Conservation (phyloP, 2,329 filamentous ascomycete genomes). For the Paecilomyces fulvus region DNA sequence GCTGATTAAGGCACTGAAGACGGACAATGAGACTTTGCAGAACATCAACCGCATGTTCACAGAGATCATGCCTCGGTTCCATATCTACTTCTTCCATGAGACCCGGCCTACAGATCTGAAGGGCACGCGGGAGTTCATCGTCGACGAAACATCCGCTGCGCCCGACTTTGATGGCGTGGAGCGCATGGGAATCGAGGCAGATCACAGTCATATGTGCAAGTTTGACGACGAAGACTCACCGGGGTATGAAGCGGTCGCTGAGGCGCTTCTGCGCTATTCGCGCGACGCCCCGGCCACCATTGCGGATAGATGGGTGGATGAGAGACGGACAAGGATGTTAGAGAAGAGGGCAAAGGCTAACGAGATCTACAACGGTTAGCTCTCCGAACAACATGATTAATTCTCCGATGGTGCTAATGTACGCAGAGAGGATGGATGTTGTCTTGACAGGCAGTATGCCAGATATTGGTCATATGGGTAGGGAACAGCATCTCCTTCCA, state of each 20-base stretch:
- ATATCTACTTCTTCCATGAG: slow-evolving; percentile 70
- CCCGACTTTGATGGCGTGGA: slow-evolving; percentile 61
- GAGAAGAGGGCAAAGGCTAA: slow-evolving; percentile 28
- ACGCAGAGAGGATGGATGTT: slow-evolving; percentile 10
- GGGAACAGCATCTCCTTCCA: slow-evolving; percentile 23
- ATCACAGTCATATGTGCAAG: slow-evolving; percentile 66
- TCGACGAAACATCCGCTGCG: slow-evolving; percentile 61
- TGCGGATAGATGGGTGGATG: slow-evolving; percentile 50
- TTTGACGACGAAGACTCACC: slow-evolving; percentile 57
- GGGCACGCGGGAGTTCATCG: slow-evolving; percentile 55
- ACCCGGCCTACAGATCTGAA: slow-evolving; percentile 62
- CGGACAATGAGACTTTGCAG: slow-evolving; percentile 64
- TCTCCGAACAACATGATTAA: slow-evolving; percentile 1
- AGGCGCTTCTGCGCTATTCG: slow-evolving; percentile 39
- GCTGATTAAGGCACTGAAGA: slow-evolving; percentile 61
- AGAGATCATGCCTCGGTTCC: slow-evolving; percentile 61
- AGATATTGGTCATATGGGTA: slow-evolving; percentile 22
- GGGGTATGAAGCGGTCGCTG: slow-evolving; percentile 51
- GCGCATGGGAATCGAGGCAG: slow-evolving; percentile 66
- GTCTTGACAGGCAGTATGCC: slow-evolving; percentile 15
- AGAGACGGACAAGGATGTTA: slow-evolving; percentile 37
- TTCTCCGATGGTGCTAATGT: slow-evolving; percentile 2
- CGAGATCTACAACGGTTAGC: slow-evolving; percentile 30
- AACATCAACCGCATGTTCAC: slow-evolving; percentile 67
- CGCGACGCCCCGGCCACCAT: slow-evolving; percentile 49